A percentile compares a stretch with the other conserved stretches of the same genome.
These are phyloP conservation scores for Rhododendron molle DNA, from an alignment of 148 eudicot species.

Conservation along the genomic window DNA sequence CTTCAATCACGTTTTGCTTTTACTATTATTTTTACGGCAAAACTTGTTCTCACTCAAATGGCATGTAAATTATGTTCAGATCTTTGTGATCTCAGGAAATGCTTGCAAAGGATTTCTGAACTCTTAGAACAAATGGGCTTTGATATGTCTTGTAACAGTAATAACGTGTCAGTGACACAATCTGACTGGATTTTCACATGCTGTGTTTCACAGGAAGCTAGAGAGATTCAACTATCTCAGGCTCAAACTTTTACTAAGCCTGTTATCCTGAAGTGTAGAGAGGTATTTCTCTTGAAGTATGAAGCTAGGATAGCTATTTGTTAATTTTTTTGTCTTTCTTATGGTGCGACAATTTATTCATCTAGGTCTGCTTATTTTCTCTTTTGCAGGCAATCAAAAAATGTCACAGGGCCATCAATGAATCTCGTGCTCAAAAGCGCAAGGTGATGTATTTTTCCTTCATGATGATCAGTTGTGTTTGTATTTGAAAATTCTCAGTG, in stretches of 20 bases:
- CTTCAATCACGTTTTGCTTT: not conserved
- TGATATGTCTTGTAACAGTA: not conserved
- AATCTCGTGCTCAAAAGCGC: conserved; percentile 94
- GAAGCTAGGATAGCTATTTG: not conserved
- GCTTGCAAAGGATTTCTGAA: not conserved
- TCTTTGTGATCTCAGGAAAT: conserved; percentile 1
- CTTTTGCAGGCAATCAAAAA: conserved; percentile 76
- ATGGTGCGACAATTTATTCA: not conserved
- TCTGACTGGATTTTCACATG: conserved; percentile 13
- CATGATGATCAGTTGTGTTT: not conserved
- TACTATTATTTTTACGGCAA: not conserved
- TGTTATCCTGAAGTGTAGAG: conserved; percentile 70
- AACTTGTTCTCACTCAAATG: not conserved
- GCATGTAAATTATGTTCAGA: conserved; percentile 2
- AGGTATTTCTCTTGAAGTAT: conserved; percentile 39
- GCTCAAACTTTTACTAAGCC: conserved; percentile 58
- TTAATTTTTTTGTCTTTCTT: not conserved
- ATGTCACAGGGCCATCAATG: conserved; percentile 91
- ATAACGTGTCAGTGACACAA: not conserved
- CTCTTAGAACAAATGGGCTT: not conserved
- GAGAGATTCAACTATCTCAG: conserved; percentile 78
- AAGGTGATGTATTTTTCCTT: conserved; percentile 49
- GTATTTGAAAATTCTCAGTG: not conserved
- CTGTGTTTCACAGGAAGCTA: conserved; percentile 62
- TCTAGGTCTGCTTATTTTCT: not conserved